Conservation (phyloP, 306 rosid genomes). For the Morella rubra region DNA sequence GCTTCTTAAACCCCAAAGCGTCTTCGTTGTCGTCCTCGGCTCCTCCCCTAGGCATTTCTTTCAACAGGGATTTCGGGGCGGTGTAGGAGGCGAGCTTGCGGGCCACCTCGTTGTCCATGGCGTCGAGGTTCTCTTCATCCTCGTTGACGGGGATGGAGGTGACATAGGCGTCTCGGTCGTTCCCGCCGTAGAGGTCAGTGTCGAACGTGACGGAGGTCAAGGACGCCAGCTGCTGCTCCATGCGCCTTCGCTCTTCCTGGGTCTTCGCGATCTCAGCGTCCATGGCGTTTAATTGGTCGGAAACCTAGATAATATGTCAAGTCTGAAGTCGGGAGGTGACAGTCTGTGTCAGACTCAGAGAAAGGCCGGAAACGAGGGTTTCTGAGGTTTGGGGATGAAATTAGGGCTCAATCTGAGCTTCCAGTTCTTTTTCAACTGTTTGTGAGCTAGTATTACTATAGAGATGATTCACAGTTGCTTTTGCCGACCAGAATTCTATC, state of each 20-base stretch:
- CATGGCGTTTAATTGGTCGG: constrained; percentile 12
- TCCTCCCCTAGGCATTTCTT: constrained; percentile 51
- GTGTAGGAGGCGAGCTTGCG: constrained; percentile 60
- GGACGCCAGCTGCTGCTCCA: constrained; percentile 71
- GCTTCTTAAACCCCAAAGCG: constrained; percentile 43
- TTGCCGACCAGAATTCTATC: too few relatives aligned
- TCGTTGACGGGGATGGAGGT: constrained; percentile 64
- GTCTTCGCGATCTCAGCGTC: constrained; percentile 81
- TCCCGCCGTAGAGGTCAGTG: constrained; percentile 53
- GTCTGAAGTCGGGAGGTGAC: background rate
- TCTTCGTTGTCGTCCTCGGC: constrained; percentile 50
- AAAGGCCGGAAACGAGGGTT: background rate
- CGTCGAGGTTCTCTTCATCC: constrained; percentile 57
- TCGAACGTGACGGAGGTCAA: constrained; percentile 56
- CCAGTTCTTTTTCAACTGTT: too few relatives aligned
- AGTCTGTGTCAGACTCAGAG: background rate
- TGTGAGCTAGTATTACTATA: too few relatives aligned
- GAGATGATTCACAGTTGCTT: too few relatives aligned
- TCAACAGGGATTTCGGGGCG: constrained; percentile 58
- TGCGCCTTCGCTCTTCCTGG: constrained; percentile 66
- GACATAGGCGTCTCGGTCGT: constrained; percentile 48
- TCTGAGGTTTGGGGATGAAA: background rate
- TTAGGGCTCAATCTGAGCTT: background rate
- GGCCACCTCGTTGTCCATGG: constrained; percentile 52
- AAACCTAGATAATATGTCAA: background rate